Percentiles rank a stretch among this genome's conserved stretches.
phyloP scores from a whole-genome alignment of 352 stramenopile species.

The Poterioochromonas sp. region DNA sequence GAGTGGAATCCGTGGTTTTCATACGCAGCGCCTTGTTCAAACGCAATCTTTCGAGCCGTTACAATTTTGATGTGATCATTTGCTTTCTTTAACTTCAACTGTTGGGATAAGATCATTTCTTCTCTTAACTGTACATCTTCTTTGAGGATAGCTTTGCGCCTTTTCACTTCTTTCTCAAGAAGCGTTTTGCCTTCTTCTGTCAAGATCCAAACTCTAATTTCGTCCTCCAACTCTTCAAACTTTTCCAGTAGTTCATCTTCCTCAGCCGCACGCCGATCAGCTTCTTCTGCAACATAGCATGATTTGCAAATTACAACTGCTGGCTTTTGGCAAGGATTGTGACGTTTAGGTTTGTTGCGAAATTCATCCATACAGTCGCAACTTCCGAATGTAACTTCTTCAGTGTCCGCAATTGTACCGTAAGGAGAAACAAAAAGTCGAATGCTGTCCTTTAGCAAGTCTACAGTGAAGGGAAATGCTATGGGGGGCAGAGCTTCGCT shows the following conservation, averaged over 20 bases:
- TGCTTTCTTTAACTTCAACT: not conserved
- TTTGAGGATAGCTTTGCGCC: not conserved
- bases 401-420: conserved; percentile 1
- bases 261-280: not conserved
- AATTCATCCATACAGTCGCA: conserved; percentile 20
- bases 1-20: not conserved
- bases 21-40: not conserved
- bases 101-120: not conserved
- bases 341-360: not conserved
- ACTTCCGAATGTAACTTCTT: not conserved
- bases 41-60: not conserved
- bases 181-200: not conserved
- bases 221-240: conserved; percentile 11
- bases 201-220: not conserved
- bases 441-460: conserved; percentile 28
- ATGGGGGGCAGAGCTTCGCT: not conserved
- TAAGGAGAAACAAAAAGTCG: conserved; percentile 16
- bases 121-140: conserved; percentile 7
- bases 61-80: not conserved
- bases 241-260: conserved; percentile 1
- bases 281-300: conserved; percentile 26
- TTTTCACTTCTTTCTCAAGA: not conserved
- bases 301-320: conserved; percentile 17
- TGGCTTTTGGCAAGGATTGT: not conserved
- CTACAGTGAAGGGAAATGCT: conserved; percentile 22